phyloP scores from a whole-genome alignment of 495 filamentous ascomycete species.

The Pseudomonodictys pantanalensis region DNA sequence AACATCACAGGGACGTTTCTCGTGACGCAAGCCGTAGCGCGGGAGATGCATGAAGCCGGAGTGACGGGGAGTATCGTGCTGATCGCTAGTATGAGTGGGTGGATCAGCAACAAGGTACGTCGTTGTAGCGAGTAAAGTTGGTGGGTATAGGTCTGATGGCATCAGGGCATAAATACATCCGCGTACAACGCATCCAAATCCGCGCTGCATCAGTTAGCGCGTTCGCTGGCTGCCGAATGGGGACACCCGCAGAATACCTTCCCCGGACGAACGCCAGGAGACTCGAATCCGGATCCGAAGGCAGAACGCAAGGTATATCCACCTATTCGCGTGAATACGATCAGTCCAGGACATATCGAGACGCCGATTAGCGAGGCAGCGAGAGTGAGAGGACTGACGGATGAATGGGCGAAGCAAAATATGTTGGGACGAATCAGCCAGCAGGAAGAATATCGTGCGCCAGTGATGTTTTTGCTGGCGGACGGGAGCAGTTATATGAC shows the following conservation, averaged over 20 bases:
- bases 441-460: conserved; percentile 46
- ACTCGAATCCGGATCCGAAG: not conserved
- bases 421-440: conserved; percentile 45
- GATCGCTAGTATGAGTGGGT: conserved; percentile 30
- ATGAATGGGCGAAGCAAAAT: conserved; percentile 36
- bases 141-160: too few relatives aligned
- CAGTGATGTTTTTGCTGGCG: conserved; percentile 46
- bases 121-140: too few relatives aligned
- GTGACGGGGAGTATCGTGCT: conserved; percentile 31
- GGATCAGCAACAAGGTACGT: conserved; percentile 19
- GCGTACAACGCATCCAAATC: conserved; percentile 35
- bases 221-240: conserved; percentile 32
- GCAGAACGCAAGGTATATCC: conserved; percentile 10
- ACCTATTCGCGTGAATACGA: conserved; percentile 32
- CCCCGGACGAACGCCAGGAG: not conserved
- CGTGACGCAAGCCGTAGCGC: conserved; percentile 13
- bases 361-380: conserved; percentile 26
- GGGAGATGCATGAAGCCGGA: conserved; percentile 9
- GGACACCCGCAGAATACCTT: conserved; percentile 13
- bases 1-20: conserved; percentile 24
- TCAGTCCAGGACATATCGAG: conserved; percentile 34
- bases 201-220: conserved; percentile 30
- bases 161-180: conserved; percentile 23
- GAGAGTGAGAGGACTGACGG: conserved; percentile 12
- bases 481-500: conserved; percentile 44